Base-by-base conservation (phyloP, 2,329 filamentous ascomycete species). In the Basipetospora chlamydospora region DNA sequence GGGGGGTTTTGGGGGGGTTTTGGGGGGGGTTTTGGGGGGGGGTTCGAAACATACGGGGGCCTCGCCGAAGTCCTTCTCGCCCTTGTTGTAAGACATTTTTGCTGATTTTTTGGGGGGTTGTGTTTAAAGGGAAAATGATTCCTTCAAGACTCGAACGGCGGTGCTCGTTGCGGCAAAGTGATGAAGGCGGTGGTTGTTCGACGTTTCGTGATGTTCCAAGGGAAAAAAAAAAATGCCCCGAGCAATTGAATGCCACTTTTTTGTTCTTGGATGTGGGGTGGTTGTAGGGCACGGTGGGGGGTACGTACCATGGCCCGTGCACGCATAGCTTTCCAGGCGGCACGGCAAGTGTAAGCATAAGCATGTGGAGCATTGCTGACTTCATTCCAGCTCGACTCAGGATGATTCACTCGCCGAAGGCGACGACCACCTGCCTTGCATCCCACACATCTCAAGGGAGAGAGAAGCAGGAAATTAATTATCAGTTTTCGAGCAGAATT, bases 11-110 rank as follows among this genome's bases (percentile, higher is more conserved):
- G n/a, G n/a, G n/a, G 13, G 23, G 23, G 13, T 12, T 7, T 13
- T 10, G 10, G n/a, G n/a, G 26, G 15, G 37, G 30, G 28, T 18
- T 11, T 7, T 9, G 23, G 16, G 35, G 43, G 37, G n/a, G 8
- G n/a, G n/a, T n/a, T 16, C 29, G 38, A 15, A 45, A 74, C 75
- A 50, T 71, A 81, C 77, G 60, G 84, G 84, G 63, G 78, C 79
- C 63, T 94, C 87, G 69, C 75, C 81, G 65, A 84, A 81, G 57
- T 87, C 80, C 77, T 95, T 94, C 66, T 94, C 87, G 59, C 73
- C 69, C 78, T 95, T 93, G 67, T 93, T 74, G 79, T 82, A 90
- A 67, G 85, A 90, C 84, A 92, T 92, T 49, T 66, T 80, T 65
- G 57, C 46, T 57, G 53, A 55, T 53, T 48, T 38, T 39, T 40